These are phyloP conservation scores for Teunomyces atbi DNA, from an alignment of 805 yeast genomes.

Conservation along the genomic window DNA sequence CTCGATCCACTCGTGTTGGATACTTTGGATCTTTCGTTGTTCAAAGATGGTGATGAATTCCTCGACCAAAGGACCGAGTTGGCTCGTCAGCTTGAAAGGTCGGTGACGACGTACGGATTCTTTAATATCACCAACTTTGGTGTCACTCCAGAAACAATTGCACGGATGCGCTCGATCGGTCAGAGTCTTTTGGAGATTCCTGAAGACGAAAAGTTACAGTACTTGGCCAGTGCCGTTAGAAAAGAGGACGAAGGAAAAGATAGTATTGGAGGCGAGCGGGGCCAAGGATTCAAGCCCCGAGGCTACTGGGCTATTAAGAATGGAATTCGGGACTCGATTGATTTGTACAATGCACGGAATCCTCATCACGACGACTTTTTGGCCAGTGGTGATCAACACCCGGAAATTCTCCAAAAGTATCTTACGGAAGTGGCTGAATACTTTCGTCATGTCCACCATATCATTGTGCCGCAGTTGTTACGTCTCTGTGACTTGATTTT, in stretches of 20 bases:
- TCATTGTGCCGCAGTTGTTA: slow-evolving; percentile 7
- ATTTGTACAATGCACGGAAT: slow-evolving; percentile 7
- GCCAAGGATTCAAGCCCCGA: slow-evolving; percentile 10
- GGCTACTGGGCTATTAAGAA: slow-evolving; percentile 12
- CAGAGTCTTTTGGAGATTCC: slow-evolving; percentile 27
- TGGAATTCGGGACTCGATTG: slow-evolving; percentile 9
- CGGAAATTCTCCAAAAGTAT: slow-evolving; percentile 8
- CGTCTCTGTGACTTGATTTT: slow-evolving; percentile 53
- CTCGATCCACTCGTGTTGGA: slow-evolving; percentile 5
- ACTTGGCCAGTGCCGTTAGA: slow-evolving; percentile 29
- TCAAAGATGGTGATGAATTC: slow-evolving; percentile 5
- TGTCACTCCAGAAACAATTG: slow-evolving; percentile 16
- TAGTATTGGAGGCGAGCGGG: slow-evolving; percentile 10
- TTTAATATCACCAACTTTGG: slow-evolving; percentile 20
- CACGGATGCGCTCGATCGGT: slow-evolving; percentile 20
- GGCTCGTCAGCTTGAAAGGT: slow-evolving; percentile 5
- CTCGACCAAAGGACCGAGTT: slow-evolving; percentile 1
- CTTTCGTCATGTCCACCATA: slow-evolving; percentile 6
- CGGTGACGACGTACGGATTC: slow-evolving; percentile 10
- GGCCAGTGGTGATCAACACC: slow-evolving; percentile 4
- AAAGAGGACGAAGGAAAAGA: slow-evolving; percentile 21
- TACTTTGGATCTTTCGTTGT: slow-evolving; percentile 6
- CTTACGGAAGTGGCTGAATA: slow-evolving; percentile 8
- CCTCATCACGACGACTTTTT: slow-evolving; percentile 6
- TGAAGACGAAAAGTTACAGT: slow-evolving; percentile 21